Conservation (phyloP, 257 asterid genomes). For the Plantago major region DNA sequence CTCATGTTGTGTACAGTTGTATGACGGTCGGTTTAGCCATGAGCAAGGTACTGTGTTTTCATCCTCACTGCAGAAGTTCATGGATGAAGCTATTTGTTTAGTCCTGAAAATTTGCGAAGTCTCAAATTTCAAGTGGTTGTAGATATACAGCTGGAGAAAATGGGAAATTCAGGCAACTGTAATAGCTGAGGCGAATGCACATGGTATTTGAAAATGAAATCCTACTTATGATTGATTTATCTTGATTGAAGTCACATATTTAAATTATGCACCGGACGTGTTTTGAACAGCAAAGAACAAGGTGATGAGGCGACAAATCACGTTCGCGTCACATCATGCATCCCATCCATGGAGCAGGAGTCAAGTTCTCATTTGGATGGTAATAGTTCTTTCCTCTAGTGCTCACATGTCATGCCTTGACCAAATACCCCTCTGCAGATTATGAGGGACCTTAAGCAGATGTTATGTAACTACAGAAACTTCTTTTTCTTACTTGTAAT, state of each 20-base stretch:
- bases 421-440: too few species aligned
- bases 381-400: slow-evolving; percentile 21
- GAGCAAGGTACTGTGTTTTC: slow-evolving; percentile 54
- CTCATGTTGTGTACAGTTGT: slow-evolving; percentile 77
- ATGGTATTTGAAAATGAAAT: slow-evolving; percentile 30
- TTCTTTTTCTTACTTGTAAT: too few species aligned
- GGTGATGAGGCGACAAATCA: slow-evolving; percentile 82
- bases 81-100: neutral
- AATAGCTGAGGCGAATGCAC: slow-evolving; percentile 44
- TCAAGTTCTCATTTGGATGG: slow-evolving; percentile 90
- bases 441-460: too few species aligned
- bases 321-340: slow-evolving; percentile 82
- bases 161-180: slow-evolving; percentile 70
- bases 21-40: slow-evolving; percentile 72
- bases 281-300: slow-evolving; percentile 39
- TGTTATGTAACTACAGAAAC: too few species aligned
- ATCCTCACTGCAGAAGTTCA: neutral
- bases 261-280: neutral
- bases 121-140: slow-evolving; percentile 16
- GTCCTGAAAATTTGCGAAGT: neutral
- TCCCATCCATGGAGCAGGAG: slow-evolving; percentile 92
- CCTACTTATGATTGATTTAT: neutral
- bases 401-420: neutral
- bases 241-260: neutral
- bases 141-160: slow-evolving; percentile 97